Evolutionary conservation across 2,329 filamentous ascomycete genomes (phyloP).

Genomic region (Boeremia exigua): DNA sequence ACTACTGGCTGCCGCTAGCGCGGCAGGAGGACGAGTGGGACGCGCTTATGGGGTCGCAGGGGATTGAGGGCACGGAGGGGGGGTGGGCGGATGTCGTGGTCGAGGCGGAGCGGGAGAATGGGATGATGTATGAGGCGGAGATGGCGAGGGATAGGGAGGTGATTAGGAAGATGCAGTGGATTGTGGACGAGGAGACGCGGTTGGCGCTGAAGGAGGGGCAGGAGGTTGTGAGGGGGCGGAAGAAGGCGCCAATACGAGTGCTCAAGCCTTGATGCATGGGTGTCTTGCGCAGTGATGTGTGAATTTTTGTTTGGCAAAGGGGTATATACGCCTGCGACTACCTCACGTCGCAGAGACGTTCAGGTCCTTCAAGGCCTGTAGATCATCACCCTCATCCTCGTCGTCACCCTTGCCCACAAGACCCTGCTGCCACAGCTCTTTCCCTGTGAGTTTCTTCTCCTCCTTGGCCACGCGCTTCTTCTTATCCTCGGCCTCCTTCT

Average conservation of each 20-base stretch:
- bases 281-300: background rate
- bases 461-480: slow-evolving; percentile 62
- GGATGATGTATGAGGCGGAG: slow-evolving; percentile 22
- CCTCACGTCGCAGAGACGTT: slow-evolving; percentile 54
- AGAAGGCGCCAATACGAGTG: slow-evolving; percentile 30
- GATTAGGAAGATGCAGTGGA: slow-evolving; percentile 52
- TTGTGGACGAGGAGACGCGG: slow-evolving; percentile 57
- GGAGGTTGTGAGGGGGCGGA: slow-evolving; percentile 37
- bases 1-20: slow-evolving; percentile 50
- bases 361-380: slow-evolving; percentile 50
- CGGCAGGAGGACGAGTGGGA: slow-evolving; percentile 59
- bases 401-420: slow-evolving; percentile 68
- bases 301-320: slow-evolving; percentile 6
- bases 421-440: slow-evolving; percentile 57
- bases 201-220: slow-evolving; percentile 50
- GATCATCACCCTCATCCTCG: slow-evolving; percentile 65
- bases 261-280: slow-evolving; percentile 20
- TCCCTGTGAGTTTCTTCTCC: slow-evolving; percentile 78
- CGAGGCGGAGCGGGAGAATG: slow-evolving; percentile 25
- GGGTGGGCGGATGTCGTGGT: slow-evolving; percentile 42
- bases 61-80: slow-evolving; percentile 16
- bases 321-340: slow-evolving; percentile 34
- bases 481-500: slow-evolving; percentile 73
- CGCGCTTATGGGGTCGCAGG: slow-evolving; percentile 34
- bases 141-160: slow-evolving; percentile 39